Base-by-base conservation (phyloP, 371 early-diverging fungal genomes). In the Mortierella sp. region DNA sequence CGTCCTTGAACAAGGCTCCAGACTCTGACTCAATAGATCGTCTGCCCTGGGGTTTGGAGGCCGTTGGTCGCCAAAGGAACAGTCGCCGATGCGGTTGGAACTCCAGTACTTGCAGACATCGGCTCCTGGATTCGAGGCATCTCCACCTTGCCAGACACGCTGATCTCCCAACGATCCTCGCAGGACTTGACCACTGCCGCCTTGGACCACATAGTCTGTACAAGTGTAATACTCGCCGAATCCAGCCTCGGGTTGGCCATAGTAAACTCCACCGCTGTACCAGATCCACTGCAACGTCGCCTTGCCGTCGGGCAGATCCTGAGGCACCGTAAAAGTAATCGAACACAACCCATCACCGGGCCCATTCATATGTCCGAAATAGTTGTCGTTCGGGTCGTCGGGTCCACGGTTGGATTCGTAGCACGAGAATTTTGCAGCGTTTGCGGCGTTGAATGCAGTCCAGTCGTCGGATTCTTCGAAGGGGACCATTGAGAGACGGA, bases 251-350 rank as follows among this genome's bases (percentile, higher is more conserved):
- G 73, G 61, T 55, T 93, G 82, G 5, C 88, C 91, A 76, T 91
- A 89, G 76, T 88, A 90, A 44, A 91, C 87, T 13, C 92, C 93
- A 21, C 91, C 93, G 34, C 93, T 93, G 72, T 88, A 92, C 92
- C 92, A 92, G 28, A 90, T 83, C 92, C 92, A 92, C 71, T 93
- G 93, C 16, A 93, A 80, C 3, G 93, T 93, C 26, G 78, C 88
- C 11, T 82, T 85, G 67, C 90, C 91, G 74, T 93, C 91, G 31
- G 88, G 88, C 14, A 93, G 79, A 77, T 89, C 84, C 28, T 77
- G 69, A 8, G 93, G 93, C 14, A 93, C 77, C 3, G 84, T 90
- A 26, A 93, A 81, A 14, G 73, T 75, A 10, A 91, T 91, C 31
- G 83, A 80, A 80, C 93, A 93, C 2, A 80, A 72, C 1, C 81